Conservation (phyloP, 805 yeast species). For the Candida manassasensis region DNA sequence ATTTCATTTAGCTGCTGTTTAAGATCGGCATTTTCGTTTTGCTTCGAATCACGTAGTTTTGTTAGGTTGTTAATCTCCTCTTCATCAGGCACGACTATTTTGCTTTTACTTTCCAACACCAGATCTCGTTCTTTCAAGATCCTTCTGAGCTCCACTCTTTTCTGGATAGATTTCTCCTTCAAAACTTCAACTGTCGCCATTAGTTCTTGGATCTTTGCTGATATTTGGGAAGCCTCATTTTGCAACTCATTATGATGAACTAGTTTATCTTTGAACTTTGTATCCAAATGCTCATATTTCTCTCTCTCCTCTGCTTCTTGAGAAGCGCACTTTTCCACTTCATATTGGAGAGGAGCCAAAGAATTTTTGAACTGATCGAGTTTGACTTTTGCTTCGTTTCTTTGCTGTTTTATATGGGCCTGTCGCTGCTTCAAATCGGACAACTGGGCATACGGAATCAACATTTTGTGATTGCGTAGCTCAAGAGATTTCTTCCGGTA, state of each 20-base stretch:
- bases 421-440: conserved; percentile 33
- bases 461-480: conserved; percentile 31
- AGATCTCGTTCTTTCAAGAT: conserved; percentile 5
- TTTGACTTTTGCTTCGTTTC: conserved; percentile 32
- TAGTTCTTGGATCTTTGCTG: conserved; percentile 1
- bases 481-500: conserved; percentile 43
- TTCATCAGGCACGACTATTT: conserved; percentile 26
- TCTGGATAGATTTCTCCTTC: conserved; percentile 7
- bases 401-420: conserved; percentile 26
- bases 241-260: not conserved
- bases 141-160: conserved; percentile 7
- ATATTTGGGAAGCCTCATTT: not conserved
- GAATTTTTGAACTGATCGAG: conserved; percentile 22
- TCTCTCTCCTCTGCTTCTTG: not conserved
- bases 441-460: conserved; percentile 38
- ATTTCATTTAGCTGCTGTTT: conserved; percentile 14
- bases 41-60: conserved; percentile 10
- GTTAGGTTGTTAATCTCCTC: conserved; percentile 19
- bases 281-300: conserved; percentile 1
- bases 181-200: conserved; percentile 1
- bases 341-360: conserved; percentile 20
- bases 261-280: not conserved
- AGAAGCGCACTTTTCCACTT: conserved; percentile 1
- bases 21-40: conserved; percentile 8
- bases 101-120: conserved; percentile 14